Base-by-base conservation (phyloP, 345 rosid species). In the Brassica juncea region DNA sequence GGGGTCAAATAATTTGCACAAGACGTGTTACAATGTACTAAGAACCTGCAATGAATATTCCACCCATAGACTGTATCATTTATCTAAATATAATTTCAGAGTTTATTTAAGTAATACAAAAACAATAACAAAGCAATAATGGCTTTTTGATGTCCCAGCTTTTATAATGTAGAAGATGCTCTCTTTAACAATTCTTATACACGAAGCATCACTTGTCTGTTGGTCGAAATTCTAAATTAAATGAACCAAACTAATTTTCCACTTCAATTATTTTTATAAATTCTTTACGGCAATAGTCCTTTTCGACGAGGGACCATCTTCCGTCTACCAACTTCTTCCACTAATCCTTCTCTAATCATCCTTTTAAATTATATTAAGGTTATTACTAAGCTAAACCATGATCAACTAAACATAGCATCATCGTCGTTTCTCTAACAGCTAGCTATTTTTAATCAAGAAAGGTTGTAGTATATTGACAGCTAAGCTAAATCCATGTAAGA, bases 201-300 rank as follows among this genome's bases (percentile, higher is more conserved):
- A 68, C 74, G 82, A 79, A 79, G 82, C 74, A 79, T 79, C 77
- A 27, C 39, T 73, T 79, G 77, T 73, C 74, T 79, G 73, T 73
- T 79, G 77, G 82, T 79, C 64, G 67, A 73, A 73, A 44, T 52
- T 79, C 55, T 73, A 61, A 59, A 68, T 73, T 73, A 55, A 79
- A 73, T 68, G 82, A 68, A 72, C 81, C 68, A 27, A 42, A 73
- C 70, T 66, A 27, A 65, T 55, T 4, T 69, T n/a, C 55, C 34
- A 66, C 65, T 75, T 67, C 28, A 0, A 30, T 23, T 27, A 9
- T 52, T 77, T 64, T 11, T 57, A 30, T 54, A 28, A 54, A 10
- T 65, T 77, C 9, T 65, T 37, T 60, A 72, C 72, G 68, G 68
- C 12, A 44, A 44, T 79, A 27, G 55, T 49, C 30, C 16, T 62